Percentiles rank a stretch among this genome's conserved stretches.
Evolutionary conservation across 2,329 filamentous ascomycete genomes (phyloP).

Genomic region (Hymenoscyphus scutula): DNA sequence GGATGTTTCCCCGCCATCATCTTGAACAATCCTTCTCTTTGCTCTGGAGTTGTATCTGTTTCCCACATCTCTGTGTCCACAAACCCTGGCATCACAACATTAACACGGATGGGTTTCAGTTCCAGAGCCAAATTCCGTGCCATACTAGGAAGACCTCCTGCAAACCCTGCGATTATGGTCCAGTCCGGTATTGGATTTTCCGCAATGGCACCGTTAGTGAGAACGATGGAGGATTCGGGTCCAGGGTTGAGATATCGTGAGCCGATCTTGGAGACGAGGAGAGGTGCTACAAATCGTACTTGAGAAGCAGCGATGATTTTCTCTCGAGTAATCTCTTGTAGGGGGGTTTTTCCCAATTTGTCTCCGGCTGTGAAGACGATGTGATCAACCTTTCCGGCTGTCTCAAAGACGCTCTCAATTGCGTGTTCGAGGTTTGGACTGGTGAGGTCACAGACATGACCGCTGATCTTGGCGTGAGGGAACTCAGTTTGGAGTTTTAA

Average conservation of each 20-base stretch:
- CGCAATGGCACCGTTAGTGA: slow-evolving; percentile 24
- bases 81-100: slow-evolving; percentile 56
- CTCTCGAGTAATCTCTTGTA: slow-evolving; percentile 20
- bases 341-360: slow-evolving; percentile 5
- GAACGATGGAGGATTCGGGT: slow-evolving; percentile 21
- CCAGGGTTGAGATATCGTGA: slow-evolving; percentile 20
- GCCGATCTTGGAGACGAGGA: slow-evolving; percentile 30
- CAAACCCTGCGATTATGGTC: slow-evolving; percentile 47
- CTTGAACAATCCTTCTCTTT: background rate
- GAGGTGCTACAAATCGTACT: slow-evolving; percentile 28
- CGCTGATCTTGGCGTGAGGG: slow-evolving; percentile 14
- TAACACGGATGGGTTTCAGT: slow-evolving; percentile 61
- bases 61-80: slow-evolving; percentile 50
- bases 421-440: slow-evolving; percentile 23
- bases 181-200: slow-evolving; percentile 37
- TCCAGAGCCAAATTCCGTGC: slow-evolving; percentile 58
- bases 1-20: background rate
- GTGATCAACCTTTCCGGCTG: slow-evolving; percentile 25
- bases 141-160: slow-evolving; percentile 52
- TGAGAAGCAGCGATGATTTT: slow-evolving; percentile 23
- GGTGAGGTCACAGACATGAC: slow-evolving; percentile 29
- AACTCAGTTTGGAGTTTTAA: slow-evolving; percentile 17
- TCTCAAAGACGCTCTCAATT: slow-evolving; percentile 45
- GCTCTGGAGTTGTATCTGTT: slow-evolving; percentile 11
- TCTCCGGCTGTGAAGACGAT: slow-evolving; percentile 29